These are phyloP conservation scores for Phytopythium vexans DNA, from an alignment of 352 stramenopile species.

Conservation along the genomic window DNA sequence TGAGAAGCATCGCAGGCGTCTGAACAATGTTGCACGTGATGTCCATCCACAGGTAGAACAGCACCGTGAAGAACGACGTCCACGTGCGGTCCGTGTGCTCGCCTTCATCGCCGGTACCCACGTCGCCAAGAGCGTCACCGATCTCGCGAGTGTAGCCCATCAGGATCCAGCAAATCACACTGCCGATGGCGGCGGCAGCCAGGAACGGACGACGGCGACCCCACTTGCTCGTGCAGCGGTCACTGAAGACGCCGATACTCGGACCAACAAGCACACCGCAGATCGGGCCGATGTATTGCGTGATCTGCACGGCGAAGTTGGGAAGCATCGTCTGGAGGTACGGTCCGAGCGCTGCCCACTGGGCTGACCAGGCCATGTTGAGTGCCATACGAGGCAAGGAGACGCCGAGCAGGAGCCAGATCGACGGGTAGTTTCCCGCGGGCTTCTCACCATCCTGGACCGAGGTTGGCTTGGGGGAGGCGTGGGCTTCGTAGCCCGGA, in stretches of 20 bases:
- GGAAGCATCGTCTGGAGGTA: slow-evolving; percentile 47
- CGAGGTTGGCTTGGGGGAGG: slow-evolving; percentile 15
- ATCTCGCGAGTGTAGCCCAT: slow-evolving; percentile 65
- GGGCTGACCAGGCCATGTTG: slow-evolving; percentile 49
- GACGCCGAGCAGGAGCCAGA: slow-evolving; percentile 35
- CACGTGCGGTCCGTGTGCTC: slow-evolving; percentile 29
- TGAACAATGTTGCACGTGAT: slow-evolving; percentile 48
- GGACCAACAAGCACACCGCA: slow-evolving; percentile 45
- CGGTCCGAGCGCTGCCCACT: slow-evolving; percentile 50
- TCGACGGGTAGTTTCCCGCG: too few species aligned
- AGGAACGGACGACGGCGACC: slow-evolving; percentile 37
- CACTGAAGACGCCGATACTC: slow-evolving; percentile 45
- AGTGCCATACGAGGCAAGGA: slow-evolving; percentile 54
- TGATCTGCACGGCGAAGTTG: slow-evolving; percentile 38
- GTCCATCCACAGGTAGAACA: slow-evolving; percentile 68
- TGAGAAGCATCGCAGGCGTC: slow-evolving; percentile 22
- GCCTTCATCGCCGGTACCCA: slow-evolving; percentile 17
- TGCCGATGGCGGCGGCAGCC: slow-evolving; percentile 27
- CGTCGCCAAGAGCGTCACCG: slow-evolving; percentile 40
- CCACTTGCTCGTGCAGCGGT: slow-evolving; percentile 32
- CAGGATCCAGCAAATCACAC: slow-evolving; percentile 40
- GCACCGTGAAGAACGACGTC: slow-evolving; percentile 39
- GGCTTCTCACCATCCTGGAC: slow-evolving; percentile 9
- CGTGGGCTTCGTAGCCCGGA: slow-evolving; percentile 13
- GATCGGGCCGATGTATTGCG: slow-evolving; percentile 48